Evolutionary conservation across 352 stramenopile species (phyloP), one percentile per base, ranked within the genome.

Genomic region (Pythium folliculosum): DNA sequence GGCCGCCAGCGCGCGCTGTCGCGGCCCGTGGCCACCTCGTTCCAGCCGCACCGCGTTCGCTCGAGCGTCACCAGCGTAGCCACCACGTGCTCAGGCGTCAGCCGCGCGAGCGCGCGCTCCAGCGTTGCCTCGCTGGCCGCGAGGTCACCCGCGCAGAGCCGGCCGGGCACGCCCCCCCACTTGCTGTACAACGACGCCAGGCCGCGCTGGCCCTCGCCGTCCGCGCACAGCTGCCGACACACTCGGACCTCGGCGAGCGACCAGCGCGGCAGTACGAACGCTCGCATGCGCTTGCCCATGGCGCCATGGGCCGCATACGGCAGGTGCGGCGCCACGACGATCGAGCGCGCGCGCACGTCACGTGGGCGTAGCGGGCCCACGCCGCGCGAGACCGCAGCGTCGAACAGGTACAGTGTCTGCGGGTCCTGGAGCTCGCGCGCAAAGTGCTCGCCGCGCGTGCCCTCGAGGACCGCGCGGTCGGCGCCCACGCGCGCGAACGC

Each of bases 221-320:
- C 5, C 50, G 19, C n/a, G n/a, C 7, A 21, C 16, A 57, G 16
- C 14, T 32, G 23, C 9, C 37, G 32, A 45, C 35, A 44, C 1
- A 30, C 0, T 10, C 22, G 38, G 2, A 58, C 40, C 4, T 69
- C 62, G 7, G 51, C 22, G 10, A 56, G 51, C 21, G 62, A 56
- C 62, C 62, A 69, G 22, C 53, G 6, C 23, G 61, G 61, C 19
- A 67, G 35, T 19, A 40, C 50, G 23, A 67, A 67, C 37, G 37
- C 14, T 21, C 23, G 22, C 14, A 50, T 47, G 19, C 40, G 38
- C 12, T 12, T 40, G 35, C 6, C 35, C 35, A 12, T 40, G 35
- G 35, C 35, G 35, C 35, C 35, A 12, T 12, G n/a, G n/a, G n/a
- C n/a, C n/a, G n/a, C n/a, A n/a, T n/a, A n/a, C 12, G 35, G 35